A percentile compares a stretch with the other conserved stretches of the same genome.
Evolutionary conservation across 2,329 filamentous ascomycete genomes (phyloP).

Genomic region (Tolypocladium sp.): DNA sequence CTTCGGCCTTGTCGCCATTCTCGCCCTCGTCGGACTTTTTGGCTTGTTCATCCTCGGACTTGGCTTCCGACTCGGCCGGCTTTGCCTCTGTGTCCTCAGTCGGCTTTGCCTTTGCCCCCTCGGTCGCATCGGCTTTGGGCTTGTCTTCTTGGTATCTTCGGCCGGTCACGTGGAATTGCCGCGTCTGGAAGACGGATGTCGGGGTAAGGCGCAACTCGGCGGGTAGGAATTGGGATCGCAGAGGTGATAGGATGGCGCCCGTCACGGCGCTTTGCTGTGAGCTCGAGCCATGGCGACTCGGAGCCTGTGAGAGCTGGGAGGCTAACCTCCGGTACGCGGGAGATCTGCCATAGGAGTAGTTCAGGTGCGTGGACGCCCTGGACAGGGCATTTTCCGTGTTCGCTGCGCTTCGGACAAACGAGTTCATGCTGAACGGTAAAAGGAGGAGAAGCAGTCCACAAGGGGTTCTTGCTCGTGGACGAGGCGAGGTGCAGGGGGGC

Average conservation of each 20-base stretch:
- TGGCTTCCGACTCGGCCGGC: slow-evolving; percentile 3
- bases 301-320: slow-evolving; percentile 21
- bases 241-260: slow-evolving; percentile 21
- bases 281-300: slow-evolving; percentile 15
- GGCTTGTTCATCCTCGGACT: slow-evolving; percentile 31
- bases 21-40: slow-evolving; percentile 31
- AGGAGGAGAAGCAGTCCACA: slow-evolving; percentile 16
- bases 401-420: slow-evolving; percentile 32
- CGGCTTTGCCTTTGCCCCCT: neutral
- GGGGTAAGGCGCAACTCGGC: slow-evolving; percentile 22
- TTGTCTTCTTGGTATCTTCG: slow-evolving; percentile 23
- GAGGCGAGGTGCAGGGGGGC: slow-evolving; percentile 11
- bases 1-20: slow-evolving; percentile 37
- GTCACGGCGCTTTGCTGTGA: slow-evolving; percentile 15
- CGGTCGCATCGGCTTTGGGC: slow-evolving; percentile 11
- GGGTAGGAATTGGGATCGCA: slow-evolving; percentile 37
- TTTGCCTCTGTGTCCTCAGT: slow-evolving; percentile 10
- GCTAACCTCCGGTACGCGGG: slow-evolving; percentile 40
- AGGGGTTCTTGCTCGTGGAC: slow-evolving; percentile 15
- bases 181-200: slow-evolving; percentile 19
- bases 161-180: slow-evolving; percentile 22
- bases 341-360: slow-evolving; percentile 30
- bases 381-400: slow-evolving; percentile 31
- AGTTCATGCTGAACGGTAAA: slow-evolving; percentile 32
- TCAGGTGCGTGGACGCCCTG: slow-evolving; percentile 28